Conservation (phyloP, 2,329 filamentous ascomycete species). For the Thermothelomyces thermophilus region DNA sequence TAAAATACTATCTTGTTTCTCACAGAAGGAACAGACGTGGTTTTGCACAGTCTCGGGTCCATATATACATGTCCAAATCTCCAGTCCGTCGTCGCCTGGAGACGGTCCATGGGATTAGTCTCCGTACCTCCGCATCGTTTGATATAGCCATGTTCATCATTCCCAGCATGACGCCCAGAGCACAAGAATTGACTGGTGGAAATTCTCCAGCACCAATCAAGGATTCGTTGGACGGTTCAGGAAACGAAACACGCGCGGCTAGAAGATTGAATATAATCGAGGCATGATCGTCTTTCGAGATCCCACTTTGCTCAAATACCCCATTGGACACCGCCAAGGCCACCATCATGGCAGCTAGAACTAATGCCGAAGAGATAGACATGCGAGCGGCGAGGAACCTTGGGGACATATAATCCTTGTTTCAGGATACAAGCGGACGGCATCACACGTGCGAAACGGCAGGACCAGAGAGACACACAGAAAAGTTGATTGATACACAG, state of each 20-base stretch:
- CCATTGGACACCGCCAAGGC: slow-evolving; percentile 4
- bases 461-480: slow-evolving; percentile 23
- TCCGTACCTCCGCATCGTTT: neutral
- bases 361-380: slow-evolving; percentile 1
- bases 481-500: slow-evolving; percentile 55
- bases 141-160: neutral
- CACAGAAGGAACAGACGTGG: too few relatives aligned
- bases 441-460: neutral
- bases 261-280: slow-evolving; percentile 3
- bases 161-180: neutral
- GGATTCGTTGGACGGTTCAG: slow-evolving; percentile 1
- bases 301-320: slow-evolving; percentile 1
- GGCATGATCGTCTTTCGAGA: neutral
- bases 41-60: too few relatives aligned
- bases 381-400: neutral
- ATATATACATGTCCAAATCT: too few relatives aligned
- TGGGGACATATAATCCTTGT: neutral
- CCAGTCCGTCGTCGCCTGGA: too few relatives aligned
- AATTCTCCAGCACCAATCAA: neutral
- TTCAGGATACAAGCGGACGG: too few relatives aligned
- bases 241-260: slow-evolving; percentile 1
- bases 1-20: too few relatives aligned
- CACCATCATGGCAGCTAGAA: neutral
- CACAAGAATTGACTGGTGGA: slow-evolving; percentile 3
- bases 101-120: neutral